Evolutionary conservation across 805 yeast genomes (phyloP), one percentile per base, ranked within the genome.

Genomic region (Barnettozyma sp.): DNA sequence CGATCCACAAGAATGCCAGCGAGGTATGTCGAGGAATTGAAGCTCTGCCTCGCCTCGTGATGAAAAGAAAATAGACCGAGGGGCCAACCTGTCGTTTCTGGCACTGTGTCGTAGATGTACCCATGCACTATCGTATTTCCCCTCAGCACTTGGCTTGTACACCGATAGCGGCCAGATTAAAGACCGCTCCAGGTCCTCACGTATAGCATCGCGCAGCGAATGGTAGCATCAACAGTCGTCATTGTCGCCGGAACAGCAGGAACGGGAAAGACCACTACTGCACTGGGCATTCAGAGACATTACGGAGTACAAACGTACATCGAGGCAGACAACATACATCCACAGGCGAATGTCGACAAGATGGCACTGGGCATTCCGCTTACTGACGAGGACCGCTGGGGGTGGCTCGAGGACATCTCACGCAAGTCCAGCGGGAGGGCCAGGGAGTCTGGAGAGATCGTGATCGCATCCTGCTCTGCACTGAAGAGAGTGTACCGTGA

Each of bases 221-320:
- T 6, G 13, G 8, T 12, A 13, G 5, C 13, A 25, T 25, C 41
- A n/a, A 44, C 35, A 3, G 73, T 76, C 2, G 57, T 75, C 21
- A 76, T 87, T 2, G 76, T 90, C 7, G 96, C 94, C 10, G 98
- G 98, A 0, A 95, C 97, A 1, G 88, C 96, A 0, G 97, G 97
- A 7, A 82, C 95, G 2, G 98, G 98, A 1, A 92, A 92, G 56
- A 69, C 94, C 16, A 84, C 96, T 2, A 71, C 82, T 15, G 94
- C 84, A 0, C 61, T 62, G 11, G 50, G 57, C 9, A 50, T 88
- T 15, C 57, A 80, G 0, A 41, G 60, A 15, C 51, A 59, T 16
- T 67, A 75, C 14, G 40, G 57, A 3, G 21, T 27, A 8, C 66
- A 80, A 33, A 66, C 76, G 3, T 87, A 73, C 52, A 57, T 87